These are phyloP conservation scores for Lithohypha guttulata DNA, from an alignment of 2,329 filamentous ascomycete genomes.

Conservation along the genomic window DNA sequence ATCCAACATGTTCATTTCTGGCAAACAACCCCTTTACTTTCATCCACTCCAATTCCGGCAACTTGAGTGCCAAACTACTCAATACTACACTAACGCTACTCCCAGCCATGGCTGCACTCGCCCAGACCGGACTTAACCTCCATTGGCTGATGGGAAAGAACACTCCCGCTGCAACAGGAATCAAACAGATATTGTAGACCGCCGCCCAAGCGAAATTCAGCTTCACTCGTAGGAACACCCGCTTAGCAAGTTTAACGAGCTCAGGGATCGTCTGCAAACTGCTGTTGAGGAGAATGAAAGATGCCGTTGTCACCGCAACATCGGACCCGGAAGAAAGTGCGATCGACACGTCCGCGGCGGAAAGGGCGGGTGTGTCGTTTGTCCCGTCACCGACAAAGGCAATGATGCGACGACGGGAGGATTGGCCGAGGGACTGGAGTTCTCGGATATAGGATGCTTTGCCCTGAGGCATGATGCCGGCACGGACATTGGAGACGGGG, in stretches of 20 bases:
- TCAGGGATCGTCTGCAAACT: conserved; percentile 60
- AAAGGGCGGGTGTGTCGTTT: conserved; percentile 73
- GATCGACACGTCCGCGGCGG: conserved; percentile 74
- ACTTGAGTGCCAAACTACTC: conserved; percentile 64
- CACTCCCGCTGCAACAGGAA: conserved; percentile 72
- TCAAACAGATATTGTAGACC: conserved; percentile 66
- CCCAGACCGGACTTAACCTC: conserved; percentile 54
- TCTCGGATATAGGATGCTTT: conserved; percentile 45
- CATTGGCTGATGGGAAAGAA: conserved; percentile 50
- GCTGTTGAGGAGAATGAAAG: conserved; percentile 68
- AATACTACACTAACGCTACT: conserved; percentile 82
- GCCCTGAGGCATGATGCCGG: conserved; percentile 75
- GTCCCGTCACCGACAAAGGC: conserved; percentile 86
- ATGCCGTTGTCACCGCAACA: conserved; percentile 69
- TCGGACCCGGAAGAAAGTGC: conserved; percentile 65
- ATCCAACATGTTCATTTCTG: no score
- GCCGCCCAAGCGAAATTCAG: conserved; percentile 81
- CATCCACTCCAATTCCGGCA: conserved; percentile 13
- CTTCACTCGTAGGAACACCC: conserved; percentile 67
- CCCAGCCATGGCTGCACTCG: conserved; percentile 80
- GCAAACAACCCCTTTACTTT: conserved; percentile 3
- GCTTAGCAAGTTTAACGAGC: conserved; percentile 59
- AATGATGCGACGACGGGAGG: conserved; percentile 43
- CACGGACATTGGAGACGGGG: conserved; percentile 61
- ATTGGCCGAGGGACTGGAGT: conserved; percentile 23